These are phyloP conservation scores for Simplicillium sp. DNA, from an alignment of 2,329 filamentous ascomycete species.

Conservation along the genomic window DNA sequence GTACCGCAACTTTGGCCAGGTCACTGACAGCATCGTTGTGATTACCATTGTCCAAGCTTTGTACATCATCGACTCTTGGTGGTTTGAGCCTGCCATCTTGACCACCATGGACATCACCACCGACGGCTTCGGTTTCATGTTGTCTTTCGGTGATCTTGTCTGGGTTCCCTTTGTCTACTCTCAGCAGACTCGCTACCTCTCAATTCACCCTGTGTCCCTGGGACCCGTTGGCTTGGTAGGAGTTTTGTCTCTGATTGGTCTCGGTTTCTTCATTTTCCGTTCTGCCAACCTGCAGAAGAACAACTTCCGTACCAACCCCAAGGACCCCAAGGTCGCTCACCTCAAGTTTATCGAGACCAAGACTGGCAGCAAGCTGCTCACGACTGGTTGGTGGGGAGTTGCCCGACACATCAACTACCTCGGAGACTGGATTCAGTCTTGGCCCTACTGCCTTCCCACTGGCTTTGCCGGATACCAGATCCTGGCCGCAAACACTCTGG, in stretches of 20 bases:
- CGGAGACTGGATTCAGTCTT: conserved; percentile 89
- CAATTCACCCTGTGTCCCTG: conserved; percentile 72
- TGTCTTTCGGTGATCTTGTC: conserved; percentile 82
- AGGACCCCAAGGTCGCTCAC: conserved; percentile 68
- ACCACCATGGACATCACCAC: conserved; percentile 92
- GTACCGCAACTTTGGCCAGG: conserved; percentile 71
- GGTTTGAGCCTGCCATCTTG: conserved; percentile 80
- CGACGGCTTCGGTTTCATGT: conserved; percentile 93
- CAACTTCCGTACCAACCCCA: conserved; percentile 77
- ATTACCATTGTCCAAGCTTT: conserved; percentile 68
- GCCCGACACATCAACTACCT: conserved; percentile 94
- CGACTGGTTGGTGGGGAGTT: conserved; percentile 86
- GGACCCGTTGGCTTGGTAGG: conserved; percentile 55
- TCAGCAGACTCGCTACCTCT: conserved; percentile 74
- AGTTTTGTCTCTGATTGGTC: conserved; percentile 56
- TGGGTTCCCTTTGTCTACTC: conserved; percentile 92
- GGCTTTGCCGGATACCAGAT: conserved; percentile 76
- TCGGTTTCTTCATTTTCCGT: conserved; percentile 88
- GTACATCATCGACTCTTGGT: conserved; percentile 77
- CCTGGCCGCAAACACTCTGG: conserved; percentile 41
- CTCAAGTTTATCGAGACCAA: conserved; percentile 81
- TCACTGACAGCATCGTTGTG: conserved; percentile 80
- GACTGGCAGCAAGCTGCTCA: conserved; percentile 69
- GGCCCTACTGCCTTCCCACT: conserved; percentile 83
- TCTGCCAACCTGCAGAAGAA: conserved; percentile 94